Base-by-base conservation (phyloP, 305 asterid species). In the Fraxinus albicans region DNA sequence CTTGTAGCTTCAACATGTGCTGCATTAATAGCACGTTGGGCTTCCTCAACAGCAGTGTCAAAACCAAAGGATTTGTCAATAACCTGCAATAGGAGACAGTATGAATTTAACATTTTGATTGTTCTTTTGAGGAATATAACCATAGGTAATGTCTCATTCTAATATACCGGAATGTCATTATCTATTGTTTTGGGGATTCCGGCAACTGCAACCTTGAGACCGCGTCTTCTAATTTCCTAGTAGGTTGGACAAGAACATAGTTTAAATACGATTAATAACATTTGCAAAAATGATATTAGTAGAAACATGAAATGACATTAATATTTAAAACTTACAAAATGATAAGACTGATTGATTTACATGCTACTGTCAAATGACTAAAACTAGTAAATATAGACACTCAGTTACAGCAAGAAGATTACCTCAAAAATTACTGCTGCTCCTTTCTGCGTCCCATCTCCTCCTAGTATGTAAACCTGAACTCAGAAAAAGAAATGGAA, bases 381-480 rank as follows among this genome's bases (percentile, higher is more conserved):
- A 38, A 60, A 13, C 67, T 34, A 23, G 65, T 25, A 23, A 53
- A 44, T 42, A 70, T 31, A 23, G 70, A 72, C 42, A 25, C 8
- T 17, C 4, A 65, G 44, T 47, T 47, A 47, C 29, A 82, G 15
- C 42, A 35, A 42, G 12, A 13, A 76, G 29, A 67, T 70, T 91
- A 95, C 99, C 97, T 95, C 99, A 79, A 87, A 95, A 83, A 95
- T 95, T 17, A 88, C 95, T 1, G 94, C 92, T 67, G 98, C 98
- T 23, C 99, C 99, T 85, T 87, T 95, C 84, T 93, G 98, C 74
- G 99, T 95, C 42, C 99, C 99, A 83, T 94, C 98, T 44, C 99
- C 99, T 79, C 99, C 99, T 76, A 95, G 91, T 81, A 95, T 92
- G 84, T 94, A 95, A 55, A 95, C 98, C 98, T 95, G 80, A 55